Evolutionary conservation across 2,329 filamentous ascomycete species (phyloP), one percentile per base, ranked within the genome.

Genomic region (Hypoxylon sp.): DNA sequence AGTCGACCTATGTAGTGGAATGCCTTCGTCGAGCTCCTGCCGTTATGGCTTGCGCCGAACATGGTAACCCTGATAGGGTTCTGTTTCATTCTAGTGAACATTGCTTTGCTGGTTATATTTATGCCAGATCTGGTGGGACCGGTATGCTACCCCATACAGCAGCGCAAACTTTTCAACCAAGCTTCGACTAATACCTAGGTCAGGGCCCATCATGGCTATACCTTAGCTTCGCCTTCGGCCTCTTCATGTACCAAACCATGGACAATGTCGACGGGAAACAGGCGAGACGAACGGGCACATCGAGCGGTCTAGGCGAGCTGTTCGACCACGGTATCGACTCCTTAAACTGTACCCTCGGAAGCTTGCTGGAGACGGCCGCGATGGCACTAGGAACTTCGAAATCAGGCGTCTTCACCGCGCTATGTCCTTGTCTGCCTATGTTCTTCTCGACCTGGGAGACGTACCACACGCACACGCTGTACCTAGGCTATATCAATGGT

Each of bases 371-470:
- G 81, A 95, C 93, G 5, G 95, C 93, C 14, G 94, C 95, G 58
- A 96, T 99, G 91, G 95, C 93, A 25, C 87, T 97, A 56, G 96
- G 96, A 43, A 89, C 92, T 3, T 93, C 92, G 17, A 90, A 90
- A 70, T 89, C 93, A 19, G 96, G 96, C 72, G 91, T 96, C 63
- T 97, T 97, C 79, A 98, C 96, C 0, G 94, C 94, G 1, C 84
- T 99, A 46, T 90, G 95, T 67, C 96, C 96, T 1, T 97, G 94
- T 74, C 83, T 99, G 48, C 93, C 96, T 66, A 99, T 99, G 96
- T 99, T 97, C 85, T 98, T 99, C 82, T 98, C 95, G 2, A 99
- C 96, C 1, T 99, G 96, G 96, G 96, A 99, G 82, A 99, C 96
- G 0, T 99, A 98, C 80, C 96, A 99, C 81, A 98, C 96, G 4